A percentile compares a stretch with the other conserved stretches of the same genome.
phyloP scores from a whole-genome alignment of 2,329 filamentous ascomycete species.

The Beauveria scarabaeidicola region DNA sequence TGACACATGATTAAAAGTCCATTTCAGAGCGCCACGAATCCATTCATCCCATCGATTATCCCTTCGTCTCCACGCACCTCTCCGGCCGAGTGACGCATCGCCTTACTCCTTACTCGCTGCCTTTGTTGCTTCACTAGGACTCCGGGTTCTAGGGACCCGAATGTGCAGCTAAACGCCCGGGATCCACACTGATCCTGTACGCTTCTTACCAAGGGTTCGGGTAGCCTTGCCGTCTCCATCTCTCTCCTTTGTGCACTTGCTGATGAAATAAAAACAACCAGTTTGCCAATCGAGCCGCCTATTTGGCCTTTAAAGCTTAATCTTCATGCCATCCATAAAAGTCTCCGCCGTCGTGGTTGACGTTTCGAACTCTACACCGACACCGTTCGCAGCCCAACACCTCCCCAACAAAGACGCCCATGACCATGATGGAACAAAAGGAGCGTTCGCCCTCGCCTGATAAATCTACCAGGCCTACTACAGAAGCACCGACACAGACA shows the following conservation, averaged over 20 bases:
- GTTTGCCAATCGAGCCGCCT: not conserved
- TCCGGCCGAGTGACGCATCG: not conserved
- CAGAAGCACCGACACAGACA: not conserved
- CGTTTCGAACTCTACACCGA: not conserved
- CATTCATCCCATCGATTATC: no score
- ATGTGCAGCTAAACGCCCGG: not conserved
- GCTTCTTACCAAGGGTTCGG: not conserved
- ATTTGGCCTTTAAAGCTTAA: no score
- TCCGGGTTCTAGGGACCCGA: constrained; percentile 1
- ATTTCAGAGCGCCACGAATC: no score
- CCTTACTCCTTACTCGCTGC: not conserved
- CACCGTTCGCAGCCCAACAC: not conserved
- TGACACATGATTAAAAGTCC: no score
- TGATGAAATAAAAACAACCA: not conserved
- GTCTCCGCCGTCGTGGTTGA: not conserved
- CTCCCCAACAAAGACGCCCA: not conserved
- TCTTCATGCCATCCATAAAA: not conserved
- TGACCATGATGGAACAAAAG: not conserved
- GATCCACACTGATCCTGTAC: not conserved
- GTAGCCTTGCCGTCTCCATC: not conserved
- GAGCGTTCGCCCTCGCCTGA: not conserved
- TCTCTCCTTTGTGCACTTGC: not conserved
- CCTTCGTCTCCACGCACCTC: not conserved
- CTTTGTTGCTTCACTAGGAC: no score
- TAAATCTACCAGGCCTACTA: not conserved